Evolutionary conservation across 1,139 yeast genomes (phyloP).

Genomic region (Magnusiomyces suaveolens): DNA sequence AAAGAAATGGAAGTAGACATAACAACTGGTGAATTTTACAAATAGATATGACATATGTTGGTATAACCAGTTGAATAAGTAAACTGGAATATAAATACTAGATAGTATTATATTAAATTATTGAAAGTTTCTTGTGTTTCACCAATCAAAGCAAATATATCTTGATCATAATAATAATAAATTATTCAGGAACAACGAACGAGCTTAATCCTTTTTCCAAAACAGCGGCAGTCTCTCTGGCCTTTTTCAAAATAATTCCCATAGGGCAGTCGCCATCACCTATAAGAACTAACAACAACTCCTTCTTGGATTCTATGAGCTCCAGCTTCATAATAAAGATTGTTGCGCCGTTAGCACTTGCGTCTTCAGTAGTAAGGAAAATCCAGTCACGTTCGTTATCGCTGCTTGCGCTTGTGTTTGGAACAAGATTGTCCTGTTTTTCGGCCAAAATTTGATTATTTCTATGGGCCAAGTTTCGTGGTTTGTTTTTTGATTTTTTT

Average conservation of each 20-base stretch:
- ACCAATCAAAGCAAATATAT: no score
- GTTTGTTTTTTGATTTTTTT: not conserved
- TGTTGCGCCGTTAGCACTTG: constrained; percentile 11
- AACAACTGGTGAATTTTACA: no score
- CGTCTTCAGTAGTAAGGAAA: constrained; percentile 22
- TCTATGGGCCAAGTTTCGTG: no score
- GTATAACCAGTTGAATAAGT: no score
- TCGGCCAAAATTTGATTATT: no score
- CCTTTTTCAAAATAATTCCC: constrained; percentile 21
- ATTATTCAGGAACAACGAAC: not conserved
- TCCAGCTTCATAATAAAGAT: constrained; percentile 22
- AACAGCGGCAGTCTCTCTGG: constrained; percentile 22
- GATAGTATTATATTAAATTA: not conserved
- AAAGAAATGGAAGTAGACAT: no score
- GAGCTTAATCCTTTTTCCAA: constrained; percentile 21
- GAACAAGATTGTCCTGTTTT: not conserved
- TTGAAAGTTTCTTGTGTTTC: not conserved
- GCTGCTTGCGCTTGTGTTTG: not conserved
- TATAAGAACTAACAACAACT: constrained; percentile 22
- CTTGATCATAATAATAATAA: no score
- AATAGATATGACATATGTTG: no score
- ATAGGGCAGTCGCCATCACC: constrained; percentile 25
- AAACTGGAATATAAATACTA: no score
- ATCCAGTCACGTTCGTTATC: constrained; percentile 19
- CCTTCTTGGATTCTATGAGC: constrained; percentile 17